Evolutionary conservation across 2,329 filamentous ascomycete genomes (phyloP), one percentile per base, ranked within the genome.

Genomic region (Xylaria sp.): DNA sequence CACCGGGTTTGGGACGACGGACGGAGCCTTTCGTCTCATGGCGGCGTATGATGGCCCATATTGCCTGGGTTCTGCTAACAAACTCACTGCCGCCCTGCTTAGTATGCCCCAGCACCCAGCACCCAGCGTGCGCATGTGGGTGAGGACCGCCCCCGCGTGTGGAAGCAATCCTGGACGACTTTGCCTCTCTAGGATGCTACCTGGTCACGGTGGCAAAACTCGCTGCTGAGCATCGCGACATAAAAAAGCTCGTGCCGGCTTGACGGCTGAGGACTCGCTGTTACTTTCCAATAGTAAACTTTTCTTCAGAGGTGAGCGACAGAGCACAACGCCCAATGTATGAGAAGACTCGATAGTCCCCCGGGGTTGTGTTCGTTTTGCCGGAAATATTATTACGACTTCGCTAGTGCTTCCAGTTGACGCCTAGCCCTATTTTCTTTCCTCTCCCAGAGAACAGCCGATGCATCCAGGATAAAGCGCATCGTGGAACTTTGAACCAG

Each of bases 281-380:
- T 42, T 61, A 18, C 54, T 57, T 54, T 54, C 47, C 51, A 50
- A 65, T 58, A 57, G 59, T 69, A 35, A 32, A 66, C 37, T 60
- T 35, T 71, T 58, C 50, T 50, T 63, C 57, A 62, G 55, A 72
- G 66, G 69, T 72, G 66, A 71, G 65, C 66, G 54, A 71, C 60
- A 59, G 62, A 60, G 60, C 58, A 64, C 65, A 65, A 64, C 65
- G 40, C 50, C 65, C 54, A 58, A 58, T 66, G 60, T 57, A 64
- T 60, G 40, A 29, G 47, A 40, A 60, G 51, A 37, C 55, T 65
- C 53, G 40, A 59, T 63, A 50, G 53, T 53, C 50, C 53, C 54
- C 44, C 57, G 53, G 68, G 55, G 61, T 66, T 65, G 65, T 65
- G 63, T 71, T 68, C 27, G 29, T 71, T 69, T 66, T 66, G 48